A percentile compares a stretch with the other conserved stretches of the same genome.
Evolutionary conservation across 2,329 filamentous ascomycete genomes (phyloP).

Genomic region (Trichoderma lentiforme): DNA sequence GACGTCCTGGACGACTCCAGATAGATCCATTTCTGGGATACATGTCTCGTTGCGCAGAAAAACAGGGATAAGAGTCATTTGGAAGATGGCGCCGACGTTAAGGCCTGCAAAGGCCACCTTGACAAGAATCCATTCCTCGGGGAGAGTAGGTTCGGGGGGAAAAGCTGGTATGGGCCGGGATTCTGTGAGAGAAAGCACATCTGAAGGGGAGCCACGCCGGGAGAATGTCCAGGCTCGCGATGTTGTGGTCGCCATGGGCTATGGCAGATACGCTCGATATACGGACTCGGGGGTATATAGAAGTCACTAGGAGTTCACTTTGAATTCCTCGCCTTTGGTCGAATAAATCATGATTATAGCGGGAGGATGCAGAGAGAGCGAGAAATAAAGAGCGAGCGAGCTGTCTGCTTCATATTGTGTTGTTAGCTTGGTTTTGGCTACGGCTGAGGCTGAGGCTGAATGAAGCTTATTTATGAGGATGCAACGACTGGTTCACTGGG

Average conservation of each 20-base stretch:
- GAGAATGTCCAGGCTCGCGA: constrained; percentile 31
- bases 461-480: not conserved
- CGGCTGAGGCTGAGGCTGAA: not conserved
- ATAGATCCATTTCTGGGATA: constrained; percentile 44
- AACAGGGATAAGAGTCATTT: constrained; percentile 40
- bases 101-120: constrained; percentile 43
- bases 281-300: not conserved
- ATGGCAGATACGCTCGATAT: not conserved
- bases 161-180: constrained; percentile 25
- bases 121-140: constrained; percentile 39
- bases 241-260: not conserved
- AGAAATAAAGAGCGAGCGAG: not conserved
- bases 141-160: constrained; percentile 26
- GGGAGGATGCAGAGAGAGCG: not conserved
- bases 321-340: not conserved
- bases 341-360: not conserved
- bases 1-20: constrained; percentile 38
- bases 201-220: constrained; percentile 27
- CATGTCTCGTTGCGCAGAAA: constrained; percentile 35
- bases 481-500: not conserved
- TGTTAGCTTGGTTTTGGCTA: not conserved
- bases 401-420: not conserved
- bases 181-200: constrained; percentile 27
- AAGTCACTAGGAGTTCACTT: not conserved
- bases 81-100: constrained; percentile 43